These are phyloP conservation scores for Diddensiella santjacobensis DNA, from an alignment of 805 yeast species.

Conservation along the genomic window DNA sequence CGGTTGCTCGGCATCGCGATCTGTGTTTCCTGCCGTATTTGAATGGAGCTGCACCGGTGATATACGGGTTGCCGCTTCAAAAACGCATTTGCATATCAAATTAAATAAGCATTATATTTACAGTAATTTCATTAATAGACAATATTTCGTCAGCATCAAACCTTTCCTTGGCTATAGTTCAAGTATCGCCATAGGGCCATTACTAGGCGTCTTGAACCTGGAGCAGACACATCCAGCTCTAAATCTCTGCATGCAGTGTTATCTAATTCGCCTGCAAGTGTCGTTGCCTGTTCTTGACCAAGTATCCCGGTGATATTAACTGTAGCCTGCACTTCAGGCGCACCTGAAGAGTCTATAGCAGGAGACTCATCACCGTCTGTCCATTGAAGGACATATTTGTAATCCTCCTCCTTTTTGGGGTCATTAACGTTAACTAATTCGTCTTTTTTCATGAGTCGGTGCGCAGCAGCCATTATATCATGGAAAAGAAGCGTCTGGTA, in stretches of 20 bases:
- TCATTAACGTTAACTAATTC: background rate
- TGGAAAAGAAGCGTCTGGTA: conserved; percentile 3
- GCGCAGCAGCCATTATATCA: conserved; percentile 8
- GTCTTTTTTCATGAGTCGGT: background rate
- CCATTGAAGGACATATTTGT: background rate
- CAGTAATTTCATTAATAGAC: too few species aligned
- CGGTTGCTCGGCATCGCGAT: conserved; percentile 60
- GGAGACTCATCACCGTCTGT: background rate
- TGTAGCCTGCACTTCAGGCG: background rate
- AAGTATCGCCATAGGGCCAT: conserved; percentile 4
- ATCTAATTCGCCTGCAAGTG: background rate
- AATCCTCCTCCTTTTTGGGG: background rate
- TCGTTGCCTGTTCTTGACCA: conserved; percentile 1
- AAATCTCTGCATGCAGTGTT: background rate
- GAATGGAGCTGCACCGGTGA: conserved; percentile 90
- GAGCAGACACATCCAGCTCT: background rate
- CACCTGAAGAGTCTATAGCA: background rate
- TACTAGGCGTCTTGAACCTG: background rate
- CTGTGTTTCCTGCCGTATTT: conserved; percentile 66
- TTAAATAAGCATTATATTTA: conserved; percentile 1
- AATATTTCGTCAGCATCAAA: too few species aligned
- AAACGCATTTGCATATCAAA: background rate
- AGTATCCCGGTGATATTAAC: background rate
- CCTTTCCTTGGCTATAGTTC: background rate
- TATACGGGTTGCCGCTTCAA: conserved; percentile 74